Conservation (phyloP, 2,329 filamentous ascomycete genomes). For the Ophiostoma populinum region DNA sequence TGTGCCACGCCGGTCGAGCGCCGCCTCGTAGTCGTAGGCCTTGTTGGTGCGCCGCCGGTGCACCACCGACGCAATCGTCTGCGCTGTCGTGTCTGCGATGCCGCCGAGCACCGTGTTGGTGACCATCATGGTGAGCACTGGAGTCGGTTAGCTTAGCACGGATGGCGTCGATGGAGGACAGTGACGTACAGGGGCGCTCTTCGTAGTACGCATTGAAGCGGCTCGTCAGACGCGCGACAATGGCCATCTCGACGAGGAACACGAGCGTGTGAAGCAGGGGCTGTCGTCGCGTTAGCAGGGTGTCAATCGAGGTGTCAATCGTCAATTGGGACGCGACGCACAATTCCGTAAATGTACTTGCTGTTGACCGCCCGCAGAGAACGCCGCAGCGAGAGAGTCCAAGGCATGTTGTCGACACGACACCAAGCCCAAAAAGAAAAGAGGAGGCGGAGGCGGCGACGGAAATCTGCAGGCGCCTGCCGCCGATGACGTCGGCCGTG, state of each 20-base stretch:
- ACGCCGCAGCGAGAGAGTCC: slow-evolving; percentile 41
- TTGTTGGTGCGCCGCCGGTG: slow-evolving; percentile 41
- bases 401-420: slow-evolving; percentile 37
- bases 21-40: slow-evolving; percentile 33
- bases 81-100: slow-evolving; percentile 89
- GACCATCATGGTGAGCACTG: slow-evolving; percentile 96
- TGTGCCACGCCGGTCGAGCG: slow-evolving; percentile 51
- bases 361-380: slow-evolving; percentile 49
- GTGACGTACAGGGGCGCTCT: slow-evolving; percentile 55
- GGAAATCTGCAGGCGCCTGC: no score
- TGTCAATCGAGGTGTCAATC: not conserved
- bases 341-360: slow-evolving; percentile 59
- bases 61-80: slow-evolving; percentile 74
- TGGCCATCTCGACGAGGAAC: slow-evolving; percentile 74
- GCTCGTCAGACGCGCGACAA: slow-evolving; percentile 63
- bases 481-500: no score
- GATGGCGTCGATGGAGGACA: not conserved
- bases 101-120: slow-evolving; percentile 93
- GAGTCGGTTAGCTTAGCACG: not conserved
- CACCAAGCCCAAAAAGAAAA: no score
- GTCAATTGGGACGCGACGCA: no score
- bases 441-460: no score
- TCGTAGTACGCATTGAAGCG: slow-evolving; percentile 93
- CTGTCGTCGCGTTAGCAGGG: slow-evolving; percentile 30
- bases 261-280: slow-evolving; percentile 74